A percentile compares a stretch with the other conserved stretches of the same genome.
These are phyloP conservation scores for Inga laurina DNA, from an alignment of 306 rosid species.

Conservation along the genomic window DNA sequence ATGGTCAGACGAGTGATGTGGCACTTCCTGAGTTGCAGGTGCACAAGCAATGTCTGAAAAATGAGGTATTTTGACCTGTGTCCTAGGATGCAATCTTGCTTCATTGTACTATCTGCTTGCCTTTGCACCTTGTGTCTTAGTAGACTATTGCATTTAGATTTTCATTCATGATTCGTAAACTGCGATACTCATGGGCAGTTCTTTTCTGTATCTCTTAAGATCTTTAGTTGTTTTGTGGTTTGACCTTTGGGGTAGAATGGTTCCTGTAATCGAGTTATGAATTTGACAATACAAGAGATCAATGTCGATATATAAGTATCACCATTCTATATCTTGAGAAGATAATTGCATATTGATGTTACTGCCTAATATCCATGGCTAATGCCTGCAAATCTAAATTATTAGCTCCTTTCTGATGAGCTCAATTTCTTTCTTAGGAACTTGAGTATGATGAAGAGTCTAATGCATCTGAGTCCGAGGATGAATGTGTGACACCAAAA, in stretches of 20 bases:
- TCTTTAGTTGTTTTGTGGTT: background rate
- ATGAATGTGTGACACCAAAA: conserved; percentile 44
- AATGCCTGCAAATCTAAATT: background rate
- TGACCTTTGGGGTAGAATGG: conserved; percentile 8
- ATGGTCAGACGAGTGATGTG: conserved; percentile 48
- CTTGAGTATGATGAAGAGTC: conserved; percentile 40
- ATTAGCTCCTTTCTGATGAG: conserved; percentile 13
- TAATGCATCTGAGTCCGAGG: conserved; percentile 52
- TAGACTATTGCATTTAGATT: background rate
- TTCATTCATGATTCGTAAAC: background rate
- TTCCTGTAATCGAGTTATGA: background rate
- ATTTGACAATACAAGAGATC: background rate
- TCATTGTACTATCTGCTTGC: background rate
- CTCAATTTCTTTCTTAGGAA: conserved; percentile 38
- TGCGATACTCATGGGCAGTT: background rate
- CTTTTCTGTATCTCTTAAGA: background rate
- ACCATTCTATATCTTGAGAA: background rate
- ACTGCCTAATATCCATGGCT: background rate
- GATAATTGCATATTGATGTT: background rate
- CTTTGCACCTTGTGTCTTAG: background rate
- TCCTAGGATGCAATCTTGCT: conserved; percentile 8
- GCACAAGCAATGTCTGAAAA: conserved; percentile 54
- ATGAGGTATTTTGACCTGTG: conserved; percentile 43
- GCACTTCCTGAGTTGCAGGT: conserved; percentile 45
- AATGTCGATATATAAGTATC: background rate